Base-by-base conservation (phyloP, 805 yeast genomes). In the Candida koratica region DNA sequence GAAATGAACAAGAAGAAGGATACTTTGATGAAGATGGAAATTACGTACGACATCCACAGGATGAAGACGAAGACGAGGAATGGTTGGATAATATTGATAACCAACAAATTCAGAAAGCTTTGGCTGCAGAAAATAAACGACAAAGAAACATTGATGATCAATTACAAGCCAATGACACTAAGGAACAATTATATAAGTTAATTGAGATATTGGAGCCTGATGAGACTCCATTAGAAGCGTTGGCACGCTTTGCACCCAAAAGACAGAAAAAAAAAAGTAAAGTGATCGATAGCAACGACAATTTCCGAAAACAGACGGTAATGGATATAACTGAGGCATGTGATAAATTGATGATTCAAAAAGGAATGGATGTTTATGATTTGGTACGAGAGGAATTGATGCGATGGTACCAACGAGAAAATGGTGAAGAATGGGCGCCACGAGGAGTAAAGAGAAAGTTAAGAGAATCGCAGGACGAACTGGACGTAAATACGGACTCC, bases 21-120 rank as follows among this genome's bases (percentile, higher is more conserved):
- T 53, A 54, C 3, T 78, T 79, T 49, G 87, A 81, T 45, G 65
- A 58, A 25, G 73, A 71, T 25, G 86, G 87, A 1, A 79, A 77
- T 45, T 81, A 63, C 45, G 58, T 77, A 13, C 58, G 70, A 17
- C 56, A 58, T 11, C 67, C 64, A 3, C 60, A 61, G 3, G 40
- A 45, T 8, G 51, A 49, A 10, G 67, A 52, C 5, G 53, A 53
- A 15, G 58, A 57, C 8, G 59, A 32, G 13, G 37, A 22, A 6
- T 44, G 44, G 48, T 15, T 53, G 5, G 51, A 48, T 6, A 25
- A 29, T 20, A 28, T 35, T 1, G 55, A 58, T 31, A 46, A 48
- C 28, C 51, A 50, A 4, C 39, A 40, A 22, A 53, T 56, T 6
- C 16, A 26, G 20, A 66, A 61, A 34, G 69, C 81, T 3, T 66